Evolutionary conservation across 2,329 filamentous ascomycete species (phyloP).

Genomic region (Arthrobotrys entomopaga): DNA sequence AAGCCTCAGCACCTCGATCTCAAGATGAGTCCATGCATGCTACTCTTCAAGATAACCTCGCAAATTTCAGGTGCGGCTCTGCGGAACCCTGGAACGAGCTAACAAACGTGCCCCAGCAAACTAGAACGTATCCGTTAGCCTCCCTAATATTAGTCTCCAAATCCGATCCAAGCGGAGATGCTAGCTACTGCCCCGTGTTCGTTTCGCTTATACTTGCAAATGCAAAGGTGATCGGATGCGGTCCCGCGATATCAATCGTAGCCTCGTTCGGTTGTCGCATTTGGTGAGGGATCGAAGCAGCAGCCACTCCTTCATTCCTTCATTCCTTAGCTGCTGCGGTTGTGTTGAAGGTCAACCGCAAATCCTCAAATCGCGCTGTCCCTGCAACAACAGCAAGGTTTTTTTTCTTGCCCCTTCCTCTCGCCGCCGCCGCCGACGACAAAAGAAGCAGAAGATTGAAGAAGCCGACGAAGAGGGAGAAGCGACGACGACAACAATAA

Average conservation of each 20-base stretch:
- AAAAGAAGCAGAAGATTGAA: constrained; percentile 1
- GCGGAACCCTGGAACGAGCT: neutral
- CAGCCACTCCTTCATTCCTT: constrained; percentile 1
- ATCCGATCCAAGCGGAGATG: neutral
- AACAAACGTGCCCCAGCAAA: neutral
- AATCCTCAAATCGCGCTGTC: constrained; percentile 15
- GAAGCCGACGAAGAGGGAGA: too few species aligned
- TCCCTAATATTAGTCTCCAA: neutral
- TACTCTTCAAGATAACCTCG: neutral
- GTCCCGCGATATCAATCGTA: too few species aligned
- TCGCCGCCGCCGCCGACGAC: constrained; percentile 6
- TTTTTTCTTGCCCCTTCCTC: constrained; percentile 20
- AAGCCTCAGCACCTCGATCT: too few species aligned
- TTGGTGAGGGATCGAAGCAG: too few species aligned
- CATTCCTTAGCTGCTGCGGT: neutral
- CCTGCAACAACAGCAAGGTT: constrained; percentile 19
- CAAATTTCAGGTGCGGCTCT: constrained; percentile 9
- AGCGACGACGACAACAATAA: too few species aligned
- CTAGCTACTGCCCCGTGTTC: neutral
- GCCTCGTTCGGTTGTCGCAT: too few species aligned
- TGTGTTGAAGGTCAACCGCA: constrained; percentile 6
- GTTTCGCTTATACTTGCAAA: neutral
- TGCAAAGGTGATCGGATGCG: too few species aligned
- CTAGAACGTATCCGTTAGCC: neutral
- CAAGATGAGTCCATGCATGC: too few species aligned